Percentiles rank a stretch among this genome's conserved stretches.
Conservation (phyloP, 768 basidiomycete genomes). For the Lyophyllum semitale region DNA sequence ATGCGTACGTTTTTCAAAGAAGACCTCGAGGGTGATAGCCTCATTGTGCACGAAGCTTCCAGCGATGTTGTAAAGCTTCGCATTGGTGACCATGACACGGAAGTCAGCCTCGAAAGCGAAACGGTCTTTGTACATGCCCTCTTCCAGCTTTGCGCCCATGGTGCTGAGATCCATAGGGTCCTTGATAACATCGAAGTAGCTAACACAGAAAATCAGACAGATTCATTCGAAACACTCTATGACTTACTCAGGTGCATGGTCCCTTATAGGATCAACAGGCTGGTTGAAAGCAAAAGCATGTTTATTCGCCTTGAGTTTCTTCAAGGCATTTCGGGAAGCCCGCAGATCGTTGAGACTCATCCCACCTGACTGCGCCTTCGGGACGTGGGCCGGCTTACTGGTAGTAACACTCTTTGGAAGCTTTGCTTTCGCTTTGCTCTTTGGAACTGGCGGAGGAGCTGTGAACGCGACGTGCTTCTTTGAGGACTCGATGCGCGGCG, state of each 20-base stretch:
- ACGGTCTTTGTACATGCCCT: conserved; percentile 83
- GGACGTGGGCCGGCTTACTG: conserved; percentile 48
- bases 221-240: background rate
- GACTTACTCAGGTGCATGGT: conserved; percentile 83
- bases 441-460: conserved; percentile 32
- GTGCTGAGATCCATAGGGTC: conserved; percentile 95
- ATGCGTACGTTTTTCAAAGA: conserved; percentile 84
- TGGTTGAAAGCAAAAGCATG: conserved; percentile 74
- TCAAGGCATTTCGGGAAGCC: conserved; percentile 74
- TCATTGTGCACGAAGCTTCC: conserved; percentile 76
- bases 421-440: conserved; percentile 29
- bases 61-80: conserved; percentile 78
- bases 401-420: conserved; percentile 22
- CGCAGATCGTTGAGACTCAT: conserved; percentile 77
- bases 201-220: conserved; percentile 31
- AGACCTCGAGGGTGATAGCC: conserved; percentile 71
- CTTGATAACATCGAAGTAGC: conserved; percentile 90
- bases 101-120: conserved; percentile 87
- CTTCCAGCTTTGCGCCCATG: conserved; percentile 82
- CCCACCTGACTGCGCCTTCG: conserved; percentile 75
- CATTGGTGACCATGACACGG: conserved; percentile 84
- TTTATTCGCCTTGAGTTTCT: conserved; percentile 79
- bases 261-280: conserved; percentile 95
- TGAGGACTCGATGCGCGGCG: conserved; percentile 31
- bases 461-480: conserved; percentile 40